These are phyloP conservation scores for Moniliella sp. DNA, from an alignment of 1,284 basidiomycete species.

Conservation along the genomic window DNA sequence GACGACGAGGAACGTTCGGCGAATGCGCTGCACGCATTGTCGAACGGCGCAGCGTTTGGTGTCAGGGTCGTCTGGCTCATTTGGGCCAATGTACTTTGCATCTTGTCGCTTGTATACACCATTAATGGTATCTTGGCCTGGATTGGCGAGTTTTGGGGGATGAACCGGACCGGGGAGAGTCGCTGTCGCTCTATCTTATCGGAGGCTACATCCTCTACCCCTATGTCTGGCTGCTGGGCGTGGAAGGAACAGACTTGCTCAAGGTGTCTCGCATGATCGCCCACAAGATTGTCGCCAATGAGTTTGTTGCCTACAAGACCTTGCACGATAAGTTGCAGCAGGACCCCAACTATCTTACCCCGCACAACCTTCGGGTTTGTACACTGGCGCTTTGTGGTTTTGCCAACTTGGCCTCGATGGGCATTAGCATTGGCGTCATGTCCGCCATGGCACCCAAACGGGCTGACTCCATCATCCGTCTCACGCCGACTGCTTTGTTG, in stretches of 20 bases:
- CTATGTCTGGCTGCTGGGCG: constrained; percentile 53
- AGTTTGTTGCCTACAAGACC: constrained; percentile 52
- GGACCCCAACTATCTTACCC: constrained; percentile 39
- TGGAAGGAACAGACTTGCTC: constrained; percentile 33
- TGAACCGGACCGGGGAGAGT: constrained; percentile 37
- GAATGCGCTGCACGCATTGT: constrained; percentile 58
- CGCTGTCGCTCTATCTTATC: constrained; percentile 61
- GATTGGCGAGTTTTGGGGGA: constrained; percentile 66
- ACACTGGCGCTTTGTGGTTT: constrained; percentile 72
- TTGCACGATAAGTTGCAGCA: constrained; percentile 14
- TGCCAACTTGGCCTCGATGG: constrained; percentile 54
- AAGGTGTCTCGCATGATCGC: constrained; percentile 46
- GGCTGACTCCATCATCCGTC: constrained; percentile 47
- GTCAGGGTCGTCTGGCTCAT: constrained; percentile 63
- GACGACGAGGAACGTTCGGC: constrained; percentile 33
- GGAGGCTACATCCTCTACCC: constrained; percentile 65
- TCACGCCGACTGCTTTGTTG: constrained; percentile 46
- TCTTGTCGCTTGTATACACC: constrained; percentile 50
- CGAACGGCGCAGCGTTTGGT: constrained; percentile 64
- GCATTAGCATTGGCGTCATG: constrained; percentile 74
- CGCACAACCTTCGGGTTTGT: constrained; percentile 52
- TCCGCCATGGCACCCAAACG: constrained; percentile 59
- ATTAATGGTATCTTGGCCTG: constrained; percentile 70
- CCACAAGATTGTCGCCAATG: constrained; percentile 54
- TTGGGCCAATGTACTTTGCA: constrained; percentile 54